Conservation (phyloP, 2,329 filamentous ascomycete genomes). For the Trichophyton benhamiae region DNA sequence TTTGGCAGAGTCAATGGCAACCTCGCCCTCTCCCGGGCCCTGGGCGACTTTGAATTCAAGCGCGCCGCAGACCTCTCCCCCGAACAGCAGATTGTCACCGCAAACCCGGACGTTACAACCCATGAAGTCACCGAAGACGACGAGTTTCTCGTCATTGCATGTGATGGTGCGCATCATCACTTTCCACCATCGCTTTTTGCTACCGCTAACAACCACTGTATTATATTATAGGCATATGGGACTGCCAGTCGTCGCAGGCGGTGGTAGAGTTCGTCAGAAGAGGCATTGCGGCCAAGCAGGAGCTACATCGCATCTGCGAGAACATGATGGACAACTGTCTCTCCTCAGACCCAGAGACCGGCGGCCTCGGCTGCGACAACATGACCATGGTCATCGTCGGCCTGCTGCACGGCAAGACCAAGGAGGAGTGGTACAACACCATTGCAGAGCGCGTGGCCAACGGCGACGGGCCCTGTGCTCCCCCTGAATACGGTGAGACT, state of each 20-base stretch:
- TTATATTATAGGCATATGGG: conserved; percentile 98
- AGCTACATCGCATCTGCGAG: conserved; percentile 88
- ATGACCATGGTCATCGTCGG: conserved; percentile 96
- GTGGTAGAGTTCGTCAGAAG: conserved; percentile 94
- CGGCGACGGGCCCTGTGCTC: conserved; percentile 94
- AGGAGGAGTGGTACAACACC: conserved; percentile 97
- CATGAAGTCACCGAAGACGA: conserved; percentile 88
- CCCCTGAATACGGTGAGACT: conserved; percentile 93
- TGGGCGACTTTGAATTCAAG: conserved; percentile 99
- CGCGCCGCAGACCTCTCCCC: conserved; percentile 93
- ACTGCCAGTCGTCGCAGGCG: conserved; percentile 95
- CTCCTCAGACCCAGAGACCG: conserved; percentile 93
- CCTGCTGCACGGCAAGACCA: conserved; percentile 78
- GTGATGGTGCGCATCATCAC: conserved; percentile 58
- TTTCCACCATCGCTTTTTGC: background rate
- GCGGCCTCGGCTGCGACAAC: conserved; percentile 96
- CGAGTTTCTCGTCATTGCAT: conserved; percentile 87
- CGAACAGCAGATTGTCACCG: conserved; percentile 98
- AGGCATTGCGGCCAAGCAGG: conserved; percentile 92
- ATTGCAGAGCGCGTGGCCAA: conserved; percentile 87
- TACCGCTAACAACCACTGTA: background rate
- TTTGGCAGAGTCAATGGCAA: conserved; percentile 98
- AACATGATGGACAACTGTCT: conserved; percentile 99
- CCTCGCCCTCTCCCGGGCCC: conserved; percentile 86
- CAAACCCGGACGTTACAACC: conserved; percentile 83